Evolutionary conservation across 257 asterid genomes (phyloP), one percentile per base, ranked within the genome.

Genomic region (Fraxinus cuspidata): DNA sequence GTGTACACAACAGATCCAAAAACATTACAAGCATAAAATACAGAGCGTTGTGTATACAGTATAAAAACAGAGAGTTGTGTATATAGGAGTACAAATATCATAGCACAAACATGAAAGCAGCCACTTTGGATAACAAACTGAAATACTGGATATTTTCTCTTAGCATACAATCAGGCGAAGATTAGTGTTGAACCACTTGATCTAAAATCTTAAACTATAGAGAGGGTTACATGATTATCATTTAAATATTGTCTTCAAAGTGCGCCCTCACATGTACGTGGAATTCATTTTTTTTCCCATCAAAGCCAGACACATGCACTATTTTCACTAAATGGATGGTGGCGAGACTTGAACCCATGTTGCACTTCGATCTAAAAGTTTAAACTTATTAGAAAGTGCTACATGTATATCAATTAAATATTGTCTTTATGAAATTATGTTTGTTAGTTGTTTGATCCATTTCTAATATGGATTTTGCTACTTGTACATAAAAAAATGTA

Each of bases 31-130:
- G 63, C 63, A 53, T 5, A 49, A 49, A 49, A 49, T 49, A 15
- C 5, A 49, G 21, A 49, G 58, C 74, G 34, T 13, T 44, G 53
- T 13, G 13, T 12, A 5, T 49, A 15, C 7, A 49, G 21, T 2
- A 49, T 3, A 18, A 49, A 51, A 1, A 18, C 63, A 51, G 27
- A 92, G 96, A 53, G 63, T 16, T 5, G 23, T 53, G 23, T 53
- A 19, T 53, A 19, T 23, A 18, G 63, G 15, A 40, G 49, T 53
- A 19, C 9, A 53, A 18, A 53, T 53, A 18, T 18, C 7, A 53
- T 15, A 15, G 64, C 64, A 53, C 64, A 58, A 58, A 58, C 66
- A 58, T 58, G 66, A 58, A 58, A 58, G 66, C 66, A 58, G 66
- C 15, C 66, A 58, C 66, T 23, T 58, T 21, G 31, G 66, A 58